These are phyloP conservation scores for Oehlia diaphana DNA, from an alignment of 192 early-diverging fungal species.

Conservation along the genomic window DNA sequence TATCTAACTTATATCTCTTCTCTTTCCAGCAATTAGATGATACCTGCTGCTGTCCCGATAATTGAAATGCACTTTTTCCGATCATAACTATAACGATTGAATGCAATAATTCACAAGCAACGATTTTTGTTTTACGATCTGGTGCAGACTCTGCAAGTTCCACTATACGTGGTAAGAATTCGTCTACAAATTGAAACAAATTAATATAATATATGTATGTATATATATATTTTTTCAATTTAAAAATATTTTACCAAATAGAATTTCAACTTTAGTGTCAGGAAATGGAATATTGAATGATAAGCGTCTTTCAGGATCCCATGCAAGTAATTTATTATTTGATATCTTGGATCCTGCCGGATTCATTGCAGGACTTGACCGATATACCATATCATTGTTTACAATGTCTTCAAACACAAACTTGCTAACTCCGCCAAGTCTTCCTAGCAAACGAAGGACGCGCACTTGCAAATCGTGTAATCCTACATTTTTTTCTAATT, in stretches of 20 bases:
- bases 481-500: constrained; percentile 34
- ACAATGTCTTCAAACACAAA: constrained; percentile 33
- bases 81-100: constrained; percentile 74
- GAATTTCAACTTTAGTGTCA: constrained; percentile 62
- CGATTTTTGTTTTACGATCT: constrained; percentile 73
- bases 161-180: constrained; percentile 73
- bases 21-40: neutral
- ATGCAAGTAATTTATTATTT: constrained; percentile 52
- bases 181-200: constrained; percentile 48
- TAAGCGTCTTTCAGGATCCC: constrained; percentile 66
- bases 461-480: constrained; percentile 59
- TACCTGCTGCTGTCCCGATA: constrained; percentile 44
- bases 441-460: constrained; percentile 63
- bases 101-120: constrained; percentile 73
- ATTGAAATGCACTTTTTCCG: constrained; percentile 59
- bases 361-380: constrained; percentile 1
- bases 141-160: constrained; percentile 74
- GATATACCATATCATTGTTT: neutral
- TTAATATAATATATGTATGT: neutral
- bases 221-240: neutral
- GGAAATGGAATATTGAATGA: constrained; percentile 66
- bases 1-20: neutral
- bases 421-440: constrained; percentile 61
- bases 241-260: constrained; percentile 56
- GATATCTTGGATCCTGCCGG: neutral